Conservation (phyloP, 345 rosid genomes). For the Combretum micranthum region DNA sequence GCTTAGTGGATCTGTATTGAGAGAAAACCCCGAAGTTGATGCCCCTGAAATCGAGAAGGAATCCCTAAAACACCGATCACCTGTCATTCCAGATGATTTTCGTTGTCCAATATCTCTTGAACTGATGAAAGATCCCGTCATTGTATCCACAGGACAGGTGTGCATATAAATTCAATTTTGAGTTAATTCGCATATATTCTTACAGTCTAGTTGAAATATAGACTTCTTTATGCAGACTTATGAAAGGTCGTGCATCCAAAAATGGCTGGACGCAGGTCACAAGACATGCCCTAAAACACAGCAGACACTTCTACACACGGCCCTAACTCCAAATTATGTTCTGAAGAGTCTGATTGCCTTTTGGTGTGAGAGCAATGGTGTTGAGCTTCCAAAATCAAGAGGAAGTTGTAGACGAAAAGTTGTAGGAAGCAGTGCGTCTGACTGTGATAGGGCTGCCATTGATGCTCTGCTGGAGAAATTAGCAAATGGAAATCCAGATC, state of each 20-base stretch:
- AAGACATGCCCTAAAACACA: constrained; percentile 97
- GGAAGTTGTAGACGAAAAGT: constrained; percentile 49
- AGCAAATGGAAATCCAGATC: constrained; percentile 55
- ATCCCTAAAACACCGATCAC: constrained; percentile 66
- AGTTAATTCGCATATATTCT: too few relatives aligned
- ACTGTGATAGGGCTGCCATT: constrained; percentile 79
- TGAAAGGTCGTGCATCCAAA: constrained; percentile 91
- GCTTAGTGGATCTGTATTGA: constrained; percentile 48
- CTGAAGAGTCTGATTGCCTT: constrained; percentile 85
- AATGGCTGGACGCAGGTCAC: constrained; percentile 97
- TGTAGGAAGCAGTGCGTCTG: constrained; percentile 52
- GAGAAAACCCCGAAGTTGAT: constrained; percentile 49
- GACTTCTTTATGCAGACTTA: constrained; percentile 58
- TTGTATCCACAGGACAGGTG: constrained; percentile 98
- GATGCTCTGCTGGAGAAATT: constrained; percentile 51
- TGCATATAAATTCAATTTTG: neutral
- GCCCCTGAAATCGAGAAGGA: constrained; percentile 35
- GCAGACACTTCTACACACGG: constrained; percentile 81
- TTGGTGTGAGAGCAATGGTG: constrained; percentile 96
- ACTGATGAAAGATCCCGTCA: constrained; percentile 96
- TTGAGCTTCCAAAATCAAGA: constrained; percentile 76
- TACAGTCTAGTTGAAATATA: too few relatives aligned
- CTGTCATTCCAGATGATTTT: constrained; percentile 94
- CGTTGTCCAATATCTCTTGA: constrained; percentile 98
- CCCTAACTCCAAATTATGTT: constrained; percentile 84